These are phyloP conservation scores for Termitomyces sp. DNA, from an alignment of 768 basidiomycete species.

Conservation along the genomic window DNA sequence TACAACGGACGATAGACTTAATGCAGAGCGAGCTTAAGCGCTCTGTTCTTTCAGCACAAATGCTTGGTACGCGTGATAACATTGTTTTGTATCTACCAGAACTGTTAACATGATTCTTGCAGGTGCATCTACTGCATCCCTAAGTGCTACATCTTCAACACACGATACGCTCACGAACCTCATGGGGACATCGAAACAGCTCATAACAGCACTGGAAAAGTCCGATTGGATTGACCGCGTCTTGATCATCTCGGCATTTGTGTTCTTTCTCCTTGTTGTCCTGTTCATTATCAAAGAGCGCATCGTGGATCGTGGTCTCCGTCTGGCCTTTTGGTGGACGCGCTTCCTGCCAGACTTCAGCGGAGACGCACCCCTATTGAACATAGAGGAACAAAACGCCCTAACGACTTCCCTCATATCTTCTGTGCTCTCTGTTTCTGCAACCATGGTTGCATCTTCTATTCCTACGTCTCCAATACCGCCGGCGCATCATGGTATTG, in stretches of 20 bases:
- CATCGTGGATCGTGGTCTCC: constrained; percentile 70
- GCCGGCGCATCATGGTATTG: background rate
- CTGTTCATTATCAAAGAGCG: constrained; percentile 87
- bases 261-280: constrained; percentile 80
- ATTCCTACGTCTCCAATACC: background rate
- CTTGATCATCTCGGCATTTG: constrained; percentile 71
- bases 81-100: background rate
- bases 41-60: constrained; percentile 79
- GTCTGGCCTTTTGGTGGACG: constrained; percentile 87
- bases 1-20: constrained; percentile 75
- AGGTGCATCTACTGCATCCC: constrained; percentile 78
- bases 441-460: background rate
- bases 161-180: constrained; percentile 72
- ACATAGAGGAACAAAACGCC: constrained; percentile 27
- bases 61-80: constrained; percentile 54
- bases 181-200: constrained; percentile 73
- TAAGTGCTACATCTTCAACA: constrained; percentile 66
- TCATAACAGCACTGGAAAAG: constrained; percentile 84
- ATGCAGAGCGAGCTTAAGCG: constrained; percentile 93
- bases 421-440: background rate
- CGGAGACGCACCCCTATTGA: constrained; percentile 27
- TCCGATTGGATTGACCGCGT: constrained; percentile 91
- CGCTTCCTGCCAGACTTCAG: constrained; percentile 57
- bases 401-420: constrained; percentile 1
- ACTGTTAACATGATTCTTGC: background rate